A percentile compares a stretch with the other conserved stretches of the same genome.
Conservation (phyloP, 345 rosid genomes). For the Gossypium ekmanianum region DNA sequence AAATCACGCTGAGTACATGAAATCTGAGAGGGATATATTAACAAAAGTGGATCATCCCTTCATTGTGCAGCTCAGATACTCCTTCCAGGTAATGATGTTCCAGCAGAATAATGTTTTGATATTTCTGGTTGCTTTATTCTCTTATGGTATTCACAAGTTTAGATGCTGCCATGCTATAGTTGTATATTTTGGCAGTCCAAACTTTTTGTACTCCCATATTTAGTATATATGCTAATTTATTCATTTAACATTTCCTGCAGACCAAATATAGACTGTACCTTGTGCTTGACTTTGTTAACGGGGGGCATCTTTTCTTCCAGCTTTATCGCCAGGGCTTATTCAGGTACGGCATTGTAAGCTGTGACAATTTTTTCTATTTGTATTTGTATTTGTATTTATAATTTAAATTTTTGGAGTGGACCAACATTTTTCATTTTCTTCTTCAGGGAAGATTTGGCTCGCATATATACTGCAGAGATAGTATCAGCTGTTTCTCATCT, state of each 20-base stretch:
- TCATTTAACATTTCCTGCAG: slow-evolving; percentile 36
- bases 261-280: slow-evolving; percentile 86
- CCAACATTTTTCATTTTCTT: slow-evolving; percentile 14
- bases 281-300: slow-evolving; percentile 90
- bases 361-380: neutral
- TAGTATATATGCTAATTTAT: neutral
- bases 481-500: slow-evolving; percentile 90
- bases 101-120: neutral
- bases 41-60: slow-evolving; percentile 89
- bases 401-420: neutral
- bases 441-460: slow-evolving; percentile 88
- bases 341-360: slow-evolving; percentile 40
- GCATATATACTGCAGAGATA: slow-evolving; percentile 87
- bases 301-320: slow-evolving; percentile 98
- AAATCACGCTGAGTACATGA: slow-evolving; percentile 92
- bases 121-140: slow-evolving; percentile 7
- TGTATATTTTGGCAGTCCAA: neutral
- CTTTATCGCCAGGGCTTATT: slow-evolving; percentile 94
- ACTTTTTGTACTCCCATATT: neutral
- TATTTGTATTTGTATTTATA: neutral
- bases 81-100: slow-evolving; percentile 63
- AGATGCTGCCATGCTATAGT: neutral
- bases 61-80: slow-evolving; percentile 83
- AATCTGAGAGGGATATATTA: slow-evolving; percentile 88
- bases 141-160: neutral